Percentiles rank a stretch among this genome's conserved stretches.
Conservation (phyloP, 768 basidiomycete species). For the Crucibulum laeve region DNA sequence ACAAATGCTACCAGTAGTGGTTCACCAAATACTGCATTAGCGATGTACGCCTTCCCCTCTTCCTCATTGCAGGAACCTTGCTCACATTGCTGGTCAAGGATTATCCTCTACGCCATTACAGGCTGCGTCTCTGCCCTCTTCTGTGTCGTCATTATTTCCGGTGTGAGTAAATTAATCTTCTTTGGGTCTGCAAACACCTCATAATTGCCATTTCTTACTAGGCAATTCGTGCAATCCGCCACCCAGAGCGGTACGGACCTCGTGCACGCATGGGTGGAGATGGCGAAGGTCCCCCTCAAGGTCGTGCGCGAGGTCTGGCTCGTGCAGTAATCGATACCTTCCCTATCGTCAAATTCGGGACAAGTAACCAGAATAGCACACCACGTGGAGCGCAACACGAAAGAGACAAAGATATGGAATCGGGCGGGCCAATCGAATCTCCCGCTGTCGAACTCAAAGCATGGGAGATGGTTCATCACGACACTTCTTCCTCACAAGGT, state of each 20-base stretch:
- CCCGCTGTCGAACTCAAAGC: constrained; percentile 11
- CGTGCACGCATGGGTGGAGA: constrained; percentile 39
- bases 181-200: neutral
- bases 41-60: constrained; percentile 53
- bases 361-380: constrained; percentile 7
- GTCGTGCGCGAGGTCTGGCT: constrained; percentile 79
- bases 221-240: constrained; percentile 78
- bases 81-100: constrained; percentile 45
- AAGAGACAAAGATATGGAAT: constrained; percentile 21
- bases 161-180: constrained; percentile 43
- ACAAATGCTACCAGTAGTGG: constrained; percentile 6
- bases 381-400: constrained; percentile 1
- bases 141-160: constrained; percentile 79
- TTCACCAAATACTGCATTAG: constrained; percentile 52
- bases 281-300: constrained; percentile 40
- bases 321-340: constrained; percentile 95
- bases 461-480: constrained; percentile 10
- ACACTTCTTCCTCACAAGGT: neutral
- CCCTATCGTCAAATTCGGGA: constrained; percentile 84
- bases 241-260: constrained; percentile 91
- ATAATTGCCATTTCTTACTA: constrained; percentile 19
- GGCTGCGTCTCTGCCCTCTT: constrained; percentile 86
- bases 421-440: constrained; percentile 6
- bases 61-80: constrained; percentile 1
- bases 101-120: constrained; percentile 82